Conservation (phyloP, 106 monocot species). For the Allium sativum region DNA sequence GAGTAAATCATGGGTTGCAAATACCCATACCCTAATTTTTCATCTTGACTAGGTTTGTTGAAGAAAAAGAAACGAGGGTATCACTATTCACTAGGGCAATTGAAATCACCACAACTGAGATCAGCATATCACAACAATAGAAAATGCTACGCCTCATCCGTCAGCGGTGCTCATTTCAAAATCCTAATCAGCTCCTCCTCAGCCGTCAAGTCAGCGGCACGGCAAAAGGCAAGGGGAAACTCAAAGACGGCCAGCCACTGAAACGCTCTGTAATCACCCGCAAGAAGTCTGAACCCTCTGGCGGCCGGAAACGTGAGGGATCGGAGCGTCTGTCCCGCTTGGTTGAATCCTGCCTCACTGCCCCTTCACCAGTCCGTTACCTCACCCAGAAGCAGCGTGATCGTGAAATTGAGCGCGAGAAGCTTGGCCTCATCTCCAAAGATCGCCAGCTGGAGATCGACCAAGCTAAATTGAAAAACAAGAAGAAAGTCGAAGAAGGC, state of each 20-base stretch:
- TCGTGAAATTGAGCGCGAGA: constrained; percentile 74
- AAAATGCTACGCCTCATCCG: constrained; percentile 4
- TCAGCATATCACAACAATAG: too few species aligned
- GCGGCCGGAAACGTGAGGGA: constrained; percentile 13
- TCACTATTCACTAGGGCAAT: too few species aligned
- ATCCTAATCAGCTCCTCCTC: constrained; percentile 10
- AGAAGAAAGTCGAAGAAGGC: neutral
- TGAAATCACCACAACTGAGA: too few species aligned
- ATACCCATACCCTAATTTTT: too few species aligned
- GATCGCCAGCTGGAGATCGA: constrained; percentile 66
- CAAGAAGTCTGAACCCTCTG: constrained; percentile 15
- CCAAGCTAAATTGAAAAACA: constrained; percentile 16
- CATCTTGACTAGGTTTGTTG: too few species aligned
- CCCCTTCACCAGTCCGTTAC: constrained; percentile 49
- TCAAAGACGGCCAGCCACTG: constrained; percentile 44
- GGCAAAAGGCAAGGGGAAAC: constrained; percentile 89
- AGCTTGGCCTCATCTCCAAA: constrained; percentile 76
- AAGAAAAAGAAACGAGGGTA: too few species aligned
- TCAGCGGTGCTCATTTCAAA: neutral
- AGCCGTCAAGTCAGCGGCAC: constrained; percentile 67
- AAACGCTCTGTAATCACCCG: constrained; percentile 56
- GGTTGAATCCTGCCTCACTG: constrained; percentile 63
- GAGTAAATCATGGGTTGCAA: too few species aligned
- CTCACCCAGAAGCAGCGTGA: constrained; percentile 47
- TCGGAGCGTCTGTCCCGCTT: constrained; percentile 17